These are phyloP conservation scores for Cetraspora pellucida DNA, from an alignment of 192 early-diverging fungal genomes.

Conservation along the genomic window DNA sequence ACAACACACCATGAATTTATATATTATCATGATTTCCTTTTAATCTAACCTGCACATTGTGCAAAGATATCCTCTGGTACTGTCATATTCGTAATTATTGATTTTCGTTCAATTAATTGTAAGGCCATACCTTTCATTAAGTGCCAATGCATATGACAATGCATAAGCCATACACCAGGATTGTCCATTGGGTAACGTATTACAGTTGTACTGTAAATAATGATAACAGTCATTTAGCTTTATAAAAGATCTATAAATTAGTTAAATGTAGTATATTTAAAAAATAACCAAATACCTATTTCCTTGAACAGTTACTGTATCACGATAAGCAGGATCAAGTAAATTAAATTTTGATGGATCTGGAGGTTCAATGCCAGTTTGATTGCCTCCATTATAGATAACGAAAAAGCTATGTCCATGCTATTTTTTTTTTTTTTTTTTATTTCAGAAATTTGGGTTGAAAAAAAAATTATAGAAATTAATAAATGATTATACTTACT, in stretches of 20 bases:
- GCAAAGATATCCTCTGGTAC: too few species aligned
- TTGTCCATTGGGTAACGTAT: constrained; percentile 34
- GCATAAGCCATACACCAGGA: constrained; percentile 46
- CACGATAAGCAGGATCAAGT: constrained; percentile 39
- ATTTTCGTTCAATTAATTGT: constrained; percentile 39
- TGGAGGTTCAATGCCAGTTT: constrained; percentile 4
- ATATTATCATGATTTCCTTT: too few species aligned
- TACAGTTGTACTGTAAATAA: too few species aligned
- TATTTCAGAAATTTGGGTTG: too few species aligned
- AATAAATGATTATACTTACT: background rate
- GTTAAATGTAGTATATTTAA: background rate
- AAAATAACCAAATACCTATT: constrained; percentile 35
- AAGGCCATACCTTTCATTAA: constrained; percentile 44
- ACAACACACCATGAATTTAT: too few species aligned
- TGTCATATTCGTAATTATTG: too few species aligned
- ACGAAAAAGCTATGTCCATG: constrained; percentile 49
- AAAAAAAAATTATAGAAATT: background rate
- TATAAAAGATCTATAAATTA: too few species aligned
- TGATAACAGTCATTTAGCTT: too few species aligned
- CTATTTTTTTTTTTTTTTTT: too few species aligned
- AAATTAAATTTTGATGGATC: constrained; percentile 14
- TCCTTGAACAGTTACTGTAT: constrained; percentile 39
- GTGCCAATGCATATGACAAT: constrained; percentile 56
- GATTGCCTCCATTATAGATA: constrained; percentile 38
- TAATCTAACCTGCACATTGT: too few species aligned